Evolutionary conservation across 805 yeast species (phyloP), one percentile per base, ranked within the genome.

Genomic region (Candida endomychidarum): DNA sequence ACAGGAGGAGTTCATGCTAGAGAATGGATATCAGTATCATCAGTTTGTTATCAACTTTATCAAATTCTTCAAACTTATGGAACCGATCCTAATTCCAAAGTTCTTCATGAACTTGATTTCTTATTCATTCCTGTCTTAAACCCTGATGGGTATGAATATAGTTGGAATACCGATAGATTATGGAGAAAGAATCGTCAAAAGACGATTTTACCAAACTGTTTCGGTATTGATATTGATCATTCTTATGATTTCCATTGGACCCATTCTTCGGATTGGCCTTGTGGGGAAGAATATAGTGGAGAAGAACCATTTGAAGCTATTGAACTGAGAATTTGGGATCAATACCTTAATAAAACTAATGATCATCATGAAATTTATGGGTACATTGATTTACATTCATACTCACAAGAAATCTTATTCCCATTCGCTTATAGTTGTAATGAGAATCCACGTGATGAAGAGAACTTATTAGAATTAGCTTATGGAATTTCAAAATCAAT

Each of bases 111-210:
- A 32, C 59, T 86, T 42, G 91, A 87, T 52, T 84, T 85, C 51
- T 58, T 86, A 23, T 80, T 89, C 48, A 72, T 88, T 21, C 97
- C 97, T 0, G 86, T 87, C 9, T 75, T 81, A 60, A 89, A 89
- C 54, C 96, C 96, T 1, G 97, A 89, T 61, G 97, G 97, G 0
- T 89, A 89, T 57, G 86, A 71, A 10, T 83, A 84, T 57, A 72
- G 95, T 2, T 89, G 96, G 96, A 71, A 69, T 2, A 54, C 64
- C 19, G 96, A 89, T 57, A 67, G 97, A 41, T 65, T 89, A 43
- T 89, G 97, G 97, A 68, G 93, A 33, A 89, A 89, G 54, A 89
- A 87, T 60, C 72, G 96, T 45, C 96, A 89, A 61, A 77, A 78
- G 38, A 82, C 93, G 0, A 43, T 42, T 8, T 58, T 74, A 35